phyloP scores from a whole-genome alignment of 805 yeast genomes.

The Ogataea pini region DNA sequence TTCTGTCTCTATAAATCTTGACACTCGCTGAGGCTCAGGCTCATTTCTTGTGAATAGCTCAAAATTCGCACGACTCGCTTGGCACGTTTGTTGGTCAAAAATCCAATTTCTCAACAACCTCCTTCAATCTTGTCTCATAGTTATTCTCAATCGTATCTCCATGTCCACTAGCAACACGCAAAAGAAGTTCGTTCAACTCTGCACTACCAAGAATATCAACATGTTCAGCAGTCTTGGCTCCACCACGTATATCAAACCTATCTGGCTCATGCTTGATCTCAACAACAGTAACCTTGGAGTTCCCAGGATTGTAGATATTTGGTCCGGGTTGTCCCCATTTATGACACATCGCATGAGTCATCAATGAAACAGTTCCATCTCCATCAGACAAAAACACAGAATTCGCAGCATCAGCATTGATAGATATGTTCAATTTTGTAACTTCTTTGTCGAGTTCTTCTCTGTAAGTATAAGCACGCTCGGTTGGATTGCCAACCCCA shows the following conservation, averaged over 20 bases:
- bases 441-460: slow-evolving; percentile 58
- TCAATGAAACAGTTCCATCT: slow-evolving; percentile 89
- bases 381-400: slow-evolving; percentile 88
- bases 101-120: slow-evolving; percentile 60
- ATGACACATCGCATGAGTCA: slow-evolving; percentile 89
- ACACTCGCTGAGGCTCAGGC: too few relatives aligned
- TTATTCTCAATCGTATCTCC: slow-evolving; percentile 68
- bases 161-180: slow-evolving; percentile 79
- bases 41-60: too few relatives aligned
- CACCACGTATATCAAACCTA: slow-evolving; percentile 91
- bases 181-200: slow-evolving; percentile 81
- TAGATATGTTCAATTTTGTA: slow-evolving; percentile 64
- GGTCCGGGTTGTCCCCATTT: slow-evolving; percentile 39
- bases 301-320: slow-evolving; percentile 79
- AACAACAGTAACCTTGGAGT: slow-evolving; percentile 69
- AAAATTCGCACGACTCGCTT: not conserved
- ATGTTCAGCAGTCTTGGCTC: slow-evolving; percentile 96
- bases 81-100: slow-evolving; percentile 36
- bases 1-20: too few relatives aligned
- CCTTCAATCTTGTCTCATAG: slow-evolving; percentile 56
- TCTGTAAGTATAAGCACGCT: slow-evolving; percentile 84
- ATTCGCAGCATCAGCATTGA: slow-evolving; percentile 61
- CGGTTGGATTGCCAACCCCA: slow-evolving; percentile 97
- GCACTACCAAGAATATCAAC: slow-evolving; percentile 95
- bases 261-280: slow-evolving; percentile 95